phyloP scores from a whole-genome alignment of 225 moss, liverwort and hornwort species.

The Pseudoscleropodium purum region DNA sequence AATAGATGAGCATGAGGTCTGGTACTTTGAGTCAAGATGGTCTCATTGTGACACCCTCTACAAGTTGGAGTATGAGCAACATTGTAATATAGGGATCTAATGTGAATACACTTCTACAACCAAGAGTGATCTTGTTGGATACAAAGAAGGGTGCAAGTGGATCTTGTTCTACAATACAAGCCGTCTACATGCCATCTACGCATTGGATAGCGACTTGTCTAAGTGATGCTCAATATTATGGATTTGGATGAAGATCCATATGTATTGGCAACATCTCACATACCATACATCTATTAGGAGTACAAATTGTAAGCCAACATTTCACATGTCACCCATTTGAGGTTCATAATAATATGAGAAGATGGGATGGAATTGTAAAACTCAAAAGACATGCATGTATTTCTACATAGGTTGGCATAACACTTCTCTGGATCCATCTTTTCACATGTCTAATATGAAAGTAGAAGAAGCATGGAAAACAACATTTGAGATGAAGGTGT shows the following conservation, averaged over 20 bases:
- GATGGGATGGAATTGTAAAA: neutral
- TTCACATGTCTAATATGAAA: neutral
- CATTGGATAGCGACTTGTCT: neutral
- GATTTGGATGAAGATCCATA: neutral
- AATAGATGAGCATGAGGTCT: too few species aligned
- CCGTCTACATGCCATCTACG: fast-evolving
- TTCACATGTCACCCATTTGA: neutral
- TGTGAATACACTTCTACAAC: too few species aligned
- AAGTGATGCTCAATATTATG: neutral
- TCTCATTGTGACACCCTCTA: too few species aligned
- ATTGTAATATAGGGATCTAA: too few species aligned
- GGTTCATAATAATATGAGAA: neutral
- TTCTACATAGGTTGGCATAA: neutral
- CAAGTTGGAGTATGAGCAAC: fast-evolving
- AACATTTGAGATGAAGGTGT: neutral
- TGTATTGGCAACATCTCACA: too few species aligned
- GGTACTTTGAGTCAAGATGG: too few species aligned
- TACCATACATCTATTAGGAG: too few species aligned
- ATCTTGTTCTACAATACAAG: fast-evolving
- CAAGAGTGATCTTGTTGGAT: fast-evolving
- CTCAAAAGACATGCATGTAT: fast-evolving
- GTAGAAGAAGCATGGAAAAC: neutral
- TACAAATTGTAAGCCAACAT: too few species aligned
- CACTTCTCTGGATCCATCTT: too few species aligned
- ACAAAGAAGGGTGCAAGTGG: fast-evolving